Evolutionary conservation across 2,329 filamentous ascomycete species (phyloP).

Genomic region (Colletotrichum endophyticum): DNA sequence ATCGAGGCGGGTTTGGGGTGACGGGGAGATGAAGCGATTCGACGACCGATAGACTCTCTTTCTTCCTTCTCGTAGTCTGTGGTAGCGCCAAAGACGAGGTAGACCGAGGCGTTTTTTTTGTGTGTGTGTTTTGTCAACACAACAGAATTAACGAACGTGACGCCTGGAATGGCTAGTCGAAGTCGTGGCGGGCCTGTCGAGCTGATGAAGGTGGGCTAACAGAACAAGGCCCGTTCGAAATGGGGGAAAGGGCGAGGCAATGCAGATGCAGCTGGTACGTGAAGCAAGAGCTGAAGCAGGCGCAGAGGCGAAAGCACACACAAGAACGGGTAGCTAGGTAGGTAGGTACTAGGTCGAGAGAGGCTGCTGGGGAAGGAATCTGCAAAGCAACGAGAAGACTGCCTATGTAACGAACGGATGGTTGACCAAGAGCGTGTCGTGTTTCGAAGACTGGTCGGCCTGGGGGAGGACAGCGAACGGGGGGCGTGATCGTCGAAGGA

Average conservation of each 20-base stretch:
- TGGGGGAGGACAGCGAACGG: conserved; percentile 8
- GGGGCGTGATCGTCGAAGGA: conserved; percentile 16
- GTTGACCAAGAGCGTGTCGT: conserved; percentile 16
- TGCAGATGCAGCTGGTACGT: not conserved
- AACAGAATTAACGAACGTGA: conserved; percentile 16
- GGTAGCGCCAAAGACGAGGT: conserved; percentile 6
- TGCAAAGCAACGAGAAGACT: conserved; percentile 4
- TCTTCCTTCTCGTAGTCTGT: conserved; percentile 2
- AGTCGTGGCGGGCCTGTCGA: conserved; percentile 6
- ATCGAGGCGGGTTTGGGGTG: conserved; percentile 15
- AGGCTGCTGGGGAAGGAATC: not conserved
- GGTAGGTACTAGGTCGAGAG: not conserved
- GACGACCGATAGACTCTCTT: not conserved
- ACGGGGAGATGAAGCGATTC: conserved; percentile 18
- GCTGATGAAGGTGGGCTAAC: conserved; percentile 15
- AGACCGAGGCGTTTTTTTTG: not conserved
- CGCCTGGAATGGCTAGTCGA: conserved; percentile 17
- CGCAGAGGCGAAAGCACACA: not conserved
- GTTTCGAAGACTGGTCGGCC: conserved; percentile 15
- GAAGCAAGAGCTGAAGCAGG: not conserved
- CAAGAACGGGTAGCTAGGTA: not conserved
- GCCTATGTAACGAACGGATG: conserved; percentile 20
- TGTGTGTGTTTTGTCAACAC: not conserved
- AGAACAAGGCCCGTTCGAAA: not conserved
- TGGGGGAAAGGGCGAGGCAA: not conserved